These are phyloP conservation scores for Naegleria lovaniensis DNA, from an alignment of 208 protist genomes.

Conservation along the genomic window DNA sequence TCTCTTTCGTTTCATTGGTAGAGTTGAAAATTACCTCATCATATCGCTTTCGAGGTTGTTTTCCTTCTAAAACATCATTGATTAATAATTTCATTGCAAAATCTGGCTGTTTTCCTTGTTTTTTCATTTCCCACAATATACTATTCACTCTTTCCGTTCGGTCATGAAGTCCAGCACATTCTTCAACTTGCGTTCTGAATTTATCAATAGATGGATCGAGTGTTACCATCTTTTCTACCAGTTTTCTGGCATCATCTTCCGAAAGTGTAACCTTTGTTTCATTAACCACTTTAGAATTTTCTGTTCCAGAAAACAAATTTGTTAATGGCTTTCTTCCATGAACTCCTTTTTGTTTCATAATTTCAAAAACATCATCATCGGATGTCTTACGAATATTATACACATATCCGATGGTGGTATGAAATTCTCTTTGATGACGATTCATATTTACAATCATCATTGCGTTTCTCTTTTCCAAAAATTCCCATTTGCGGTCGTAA, in stretches of 20 bases:
- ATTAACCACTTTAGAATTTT: not conserved
- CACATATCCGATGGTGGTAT: too few species aligned
- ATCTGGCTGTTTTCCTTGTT: not conserved
- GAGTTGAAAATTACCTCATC: not conserved
- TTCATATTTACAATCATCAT: too few species aligned
- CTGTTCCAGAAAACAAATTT: not conserved
- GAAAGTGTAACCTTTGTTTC: not conserved
- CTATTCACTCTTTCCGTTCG: not conserved
- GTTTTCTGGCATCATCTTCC: not conserved
- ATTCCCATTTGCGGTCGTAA: too few species aligned
- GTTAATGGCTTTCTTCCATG: not conserved
- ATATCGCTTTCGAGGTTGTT: not conserved
- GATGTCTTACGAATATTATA: too few species aligned
- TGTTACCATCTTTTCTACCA: not conserved
- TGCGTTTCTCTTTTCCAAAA: too few species aligned
- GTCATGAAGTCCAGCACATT: not conserved
- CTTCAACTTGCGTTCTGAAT: not conserved
- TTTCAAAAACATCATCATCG: not conserved
- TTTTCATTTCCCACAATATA: constrained; percentile 1
- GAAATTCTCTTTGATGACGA: too few species aligned
- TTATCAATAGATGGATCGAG: not conserved
- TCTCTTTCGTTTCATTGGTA: not conserved
- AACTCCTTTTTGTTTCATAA: not conserved
- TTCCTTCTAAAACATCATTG: not conserved
- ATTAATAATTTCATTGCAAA: not conserved